A percentile compares a stretch with the other conserved stretches of the same genome.
These are phyloP conservation scores for Russula emetica DNA, from an alignment of 768 basidiomycete genomes.

Conservation along the genomic window DNA sequence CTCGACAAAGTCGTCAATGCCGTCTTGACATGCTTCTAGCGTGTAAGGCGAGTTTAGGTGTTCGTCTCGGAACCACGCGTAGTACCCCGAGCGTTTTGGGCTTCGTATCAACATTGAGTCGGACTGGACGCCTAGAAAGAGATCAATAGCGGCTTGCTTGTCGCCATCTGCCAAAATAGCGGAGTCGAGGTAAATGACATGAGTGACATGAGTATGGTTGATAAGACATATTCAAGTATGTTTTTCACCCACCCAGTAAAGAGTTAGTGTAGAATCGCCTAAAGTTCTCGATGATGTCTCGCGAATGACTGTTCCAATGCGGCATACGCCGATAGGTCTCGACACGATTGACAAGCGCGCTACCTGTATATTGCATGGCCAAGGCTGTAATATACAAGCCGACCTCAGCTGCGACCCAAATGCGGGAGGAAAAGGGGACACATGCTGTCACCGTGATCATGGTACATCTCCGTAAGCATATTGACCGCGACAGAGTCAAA, in stretches of 20 bases:
- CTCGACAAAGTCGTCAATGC: conserved; percentile 57
- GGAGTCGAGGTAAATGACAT: background rate
- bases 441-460: conserved; percentile 93
- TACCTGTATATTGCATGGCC: conserved; percentile 94
- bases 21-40: conserved; percentile 57
- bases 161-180: conserved; percentile 65
- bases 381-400: conserved; percentile 52
- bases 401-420: background rate
- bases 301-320: conserved; percentile 95
- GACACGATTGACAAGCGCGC: conserved; percentile 91
- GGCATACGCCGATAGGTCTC: conserved; percentile 95
- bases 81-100: conserved; percentile 66
- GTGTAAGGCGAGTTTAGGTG: conserved; percentile 66
- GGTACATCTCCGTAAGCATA: conserved; percentile 98
- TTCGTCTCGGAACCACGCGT: conserved; percentile 77
- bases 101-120: conserved; percentile 47
- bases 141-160: conserved; percentile 94
- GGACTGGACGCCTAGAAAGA: conserved; percentile 78
- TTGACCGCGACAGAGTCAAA: conserved; percentile 95
- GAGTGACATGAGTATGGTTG: background rate
- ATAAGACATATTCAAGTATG: background rate
- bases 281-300: conserved; percentile 94
- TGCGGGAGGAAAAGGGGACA: conserved; percentile 16
- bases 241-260: conserved; percentile 58
- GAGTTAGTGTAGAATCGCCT: conserved; percentile 94